Base-by-base conservation (phyloP, 2,329 filamentous ascomycete species). In the Dryadomyces quercus-mongolicae region DNA sequence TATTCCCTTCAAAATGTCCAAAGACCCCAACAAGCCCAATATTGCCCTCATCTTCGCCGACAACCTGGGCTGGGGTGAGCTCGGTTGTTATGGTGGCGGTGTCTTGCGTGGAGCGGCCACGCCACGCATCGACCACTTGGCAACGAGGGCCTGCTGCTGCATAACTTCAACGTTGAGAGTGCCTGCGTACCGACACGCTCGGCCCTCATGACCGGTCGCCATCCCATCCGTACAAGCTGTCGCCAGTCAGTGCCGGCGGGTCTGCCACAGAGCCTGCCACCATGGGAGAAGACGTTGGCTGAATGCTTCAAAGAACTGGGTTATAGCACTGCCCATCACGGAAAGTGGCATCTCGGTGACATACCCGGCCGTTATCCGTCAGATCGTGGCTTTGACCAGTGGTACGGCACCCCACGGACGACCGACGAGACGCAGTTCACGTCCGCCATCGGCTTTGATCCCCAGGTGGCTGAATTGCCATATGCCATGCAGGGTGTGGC, bases 141-240 rank as follows among this genome's bases (percentile, higher is more conserved):
- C 66, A 3, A 63, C 60, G 60, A 68, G 42, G 66, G 66, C 5
- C 59, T 68, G 0, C 56, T 67, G 0, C 47, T 67, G 13, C 65
- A 68, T 53, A 68, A 68, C 55, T 68, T 68, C 61, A 68, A 68
- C n/a, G 65, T 68, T 4, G 65, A 68, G 53, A 67, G 66, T 52
- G 66, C 68, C 38, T 68, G 65, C 15, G 65, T 68, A 0, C 63
- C 66, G 3, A 68, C 66, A 0, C 64, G 66, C 0, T 67, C 66
- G 0, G 66, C 66, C 0, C 51, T 68, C 5, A 68, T 68, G 66
- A 68, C 66, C 0, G 65, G 66, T 0, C 61, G 67, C 0, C 65
- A 68, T 47, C 67, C 67, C 1, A 67, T 68, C 6, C 64, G 65
- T 1, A 68, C 67, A 0, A 64, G 65, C 0, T 68, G 66, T 16